Evolutionary conservation across 768 basidiomycete species (phyloP).

Genomic region (Mycena maculata): DNA sequence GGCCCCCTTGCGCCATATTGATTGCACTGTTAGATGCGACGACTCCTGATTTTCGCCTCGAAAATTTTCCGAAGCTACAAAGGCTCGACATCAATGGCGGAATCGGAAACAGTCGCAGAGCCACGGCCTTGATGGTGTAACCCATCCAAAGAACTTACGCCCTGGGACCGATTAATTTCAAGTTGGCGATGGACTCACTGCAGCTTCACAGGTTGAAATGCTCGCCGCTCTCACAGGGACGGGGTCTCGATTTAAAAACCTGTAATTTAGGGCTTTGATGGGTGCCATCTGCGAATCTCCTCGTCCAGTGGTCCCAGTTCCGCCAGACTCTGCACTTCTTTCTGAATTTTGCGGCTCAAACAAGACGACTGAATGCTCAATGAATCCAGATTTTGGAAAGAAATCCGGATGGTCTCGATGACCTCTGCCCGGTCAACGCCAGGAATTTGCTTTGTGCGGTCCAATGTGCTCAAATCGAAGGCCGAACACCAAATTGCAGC

Average conservation of each 20-base stretch:
- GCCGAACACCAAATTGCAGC: conserved; percentile 1
- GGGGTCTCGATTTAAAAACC: neutral
- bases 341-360: neutral
- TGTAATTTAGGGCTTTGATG: neutral
- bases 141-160: too few species aligned
- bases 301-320: neutral
- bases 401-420: conserved; percentile 5
- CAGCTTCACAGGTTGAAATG: too few species aligned
- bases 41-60: too few species aligned
- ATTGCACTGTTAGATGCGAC: too few species aligned
- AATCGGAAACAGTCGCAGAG: too few species aligned
- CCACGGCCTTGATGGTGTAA: too few species aligned
- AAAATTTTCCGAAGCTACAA: too few species aligned
- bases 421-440: neutral
- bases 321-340: neutral
- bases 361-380: neutral
- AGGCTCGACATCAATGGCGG: too few species aligned
- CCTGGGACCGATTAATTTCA: too few species aligned
- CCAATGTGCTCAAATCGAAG: conserved; percentile 2
- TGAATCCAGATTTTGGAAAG: conserved; percentile 5
- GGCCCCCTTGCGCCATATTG: too few species aligned
- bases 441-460: conserved; percentile 11
- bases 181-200: too few species aligned
- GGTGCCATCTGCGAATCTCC: neutral
- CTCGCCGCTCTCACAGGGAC: too few species aligned